These are phyloP conservation scores for Chalara sp. DNA, from an alignment of 2,329 filamentous ascomycete species.

Conservation along the genomic window DNA sequence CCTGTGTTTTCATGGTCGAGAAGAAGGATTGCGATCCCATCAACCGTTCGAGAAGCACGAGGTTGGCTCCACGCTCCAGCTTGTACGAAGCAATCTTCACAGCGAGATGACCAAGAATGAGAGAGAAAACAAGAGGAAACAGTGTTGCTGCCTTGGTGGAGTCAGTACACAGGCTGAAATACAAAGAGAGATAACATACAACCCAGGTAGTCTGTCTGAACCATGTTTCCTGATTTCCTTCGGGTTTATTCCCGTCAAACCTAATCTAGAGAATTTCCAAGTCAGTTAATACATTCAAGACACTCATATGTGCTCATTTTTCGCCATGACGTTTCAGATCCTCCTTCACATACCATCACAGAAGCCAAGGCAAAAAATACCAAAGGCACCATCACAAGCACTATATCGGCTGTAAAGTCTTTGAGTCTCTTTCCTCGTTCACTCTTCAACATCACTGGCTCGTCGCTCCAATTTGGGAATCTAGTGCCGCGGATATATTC, in stretches of 20 bases:
- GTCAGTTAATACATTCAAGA: background rate
- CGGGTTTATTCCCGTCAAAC: background rate
- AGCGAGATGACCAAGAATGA: constrained; percentile 14
- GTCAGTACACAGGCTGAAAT: background rate
- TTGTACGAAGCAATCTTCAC: constrained; percentile 13
- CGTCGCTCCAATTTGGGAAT: constrained; percentile 4
- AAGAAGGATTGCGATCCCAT: constrained; percentile 13
- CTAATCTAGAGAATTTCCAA: background rate
- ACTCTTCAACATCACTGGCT: constrained; percentile 6
- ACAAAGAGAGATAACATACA: constrained; percentile 1
- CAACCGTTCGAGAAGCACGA: constrained; percentile 12
- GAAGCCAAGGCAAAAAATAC: constrained; percentile 12
- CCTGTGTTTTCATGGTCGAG: constrained; percentile 10
- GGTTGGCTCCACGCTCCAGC: constrained; percentile 7
- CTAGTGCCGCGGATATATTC: background rate
- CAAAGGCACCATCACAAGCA: constrained; percentile 2
- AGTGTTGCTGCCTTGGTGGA: constrained; percentile 10
- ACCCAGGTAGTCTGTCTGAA: constrained; percentile 8
- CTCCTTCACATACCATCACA: constrained; percentile 6
- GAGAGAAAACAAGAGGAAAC: constrained; percentile 14
- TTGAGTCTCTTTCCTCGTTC: constrained; percentile 5
- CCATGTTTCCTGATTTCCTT: constrained; percentile 3
- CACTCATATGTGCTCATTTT: background rate
- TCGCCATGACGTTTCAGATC: constrained; percentile 2
- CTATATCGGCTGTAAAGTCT: constrained; percentile 4